Base-by-base conservation (phyloP, 495 filamentous ascomycete genomes). In the Penicillium angulare region DNA sequence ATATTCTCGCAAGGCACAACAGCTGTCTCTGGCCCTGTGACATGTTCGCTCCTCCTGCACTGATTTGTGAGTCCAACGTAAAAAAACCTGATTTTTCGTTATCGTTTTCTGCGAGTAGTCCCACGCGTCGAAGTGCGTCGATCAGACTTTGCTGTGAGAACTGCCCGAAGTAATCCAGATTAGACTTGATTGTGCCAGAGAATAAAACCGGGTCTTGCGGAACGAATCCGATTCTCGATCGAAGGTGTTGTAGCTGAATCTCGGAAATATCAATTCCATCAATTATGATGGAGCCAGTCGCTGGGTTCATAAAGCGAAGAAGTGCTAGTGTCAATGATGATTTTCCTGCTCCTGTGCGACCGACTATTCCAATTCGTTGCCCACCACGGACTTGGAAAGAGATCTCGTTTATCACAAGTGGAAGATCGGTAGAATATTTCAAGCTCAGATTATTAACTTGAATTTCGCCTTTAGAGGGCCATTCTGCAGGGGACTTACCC, bases 321-420 rank as follows among this genome's bases (percentile, higher is more conserved):
- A 45, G 43, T 13, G 43, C 27, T 3, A 45, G 8, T 10, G 43
- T 32, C 8, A 45, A 13, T 0, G 43, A 32, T 12, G 43, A 45
- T 21, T 45, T 45, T n/a, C 43, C 43, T 3, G 43, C 26, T 18
- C 43, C 43, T 18, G 43, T 45, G 6, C 43, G 43, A 22, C 43
- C 43, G 16, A 45, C 43, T 21, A 45, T 32, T 4, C 43, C 43
- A 5, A 45, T 32, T 4, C 43, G 7, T 21, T 45, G 26, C 9
- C 29, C 29, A 22, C 15, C 18, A 1, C 18, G 7, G 10, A 45
- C 29, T 6, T 5, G 13, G 15, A 45, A 45, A 9, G 26, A 32
- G 26, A 45, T 13, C 3, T 32, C 15, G 2, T 34, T 45, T 17
- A 45, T 8, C 4, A 32, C 27, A 10, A 20, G 26, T 9, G 43